Evolutionary conservation across 169 alveolate species (phyloP), one percentile per base, ranked within the genome.

Genomic region (Cryptosporidium ubiquitum): DNA sequence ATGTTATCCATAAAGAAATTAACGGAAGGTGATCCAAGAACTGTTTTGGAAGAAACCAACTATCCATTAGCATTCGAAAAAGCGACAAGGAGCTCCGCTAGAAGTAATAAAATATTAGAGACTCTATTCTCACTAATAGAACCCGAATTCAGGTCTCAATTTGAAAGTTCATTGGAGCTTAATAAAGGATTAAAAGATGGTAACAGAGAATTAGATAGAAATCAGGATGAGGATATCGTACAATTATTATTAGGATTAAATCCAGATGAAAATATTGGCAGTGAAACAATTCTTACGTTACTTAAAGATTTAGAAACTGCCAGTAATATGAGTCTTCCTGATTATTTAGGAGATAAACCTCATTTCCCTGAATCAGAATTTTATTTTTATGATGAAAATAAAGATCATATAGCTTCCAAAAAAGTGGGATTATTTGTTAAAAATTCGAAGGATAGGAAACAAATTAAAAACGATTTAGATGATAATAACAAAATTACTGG

Each of bases 241-340:
- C 89, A 79, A 40, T 37, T 79, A 23, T 37, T 79, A 18, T 29
- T 79, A 40, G 89, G 89, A 5, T 12, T 79, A 35, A 79, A 79
- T 64, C 89, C 89, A 20, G 75, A 58, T 42, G 89, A 79, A 61
- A 79, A 79, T 79, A 79, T 79, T 42, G 79, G 75, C 0, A 61
- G 47, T 26, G 89, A 79, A 26, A 73, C 68, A 40, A 79, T 64
- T 26, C 37, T 79, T 7, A 31, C 60, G 40, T 79, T 79, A 64
- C 47, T 79, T 16, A 79, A 79, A 7, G 85, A 73, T 39, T 33
- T 51, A 14, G 85, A 55, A 73, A 33, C 60, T 10, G 23, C 31
- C n/a, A 20, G 35, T 18, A 73, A 33, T 23, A 29, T 55, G 16
- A 23, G 23, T 44, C 7, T 20, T 70, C 35, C 86, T n/a, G 60